Base-by-base conservation (phyloP, 176 grass and related monocot species). In the Poa pratensis region DNA sequence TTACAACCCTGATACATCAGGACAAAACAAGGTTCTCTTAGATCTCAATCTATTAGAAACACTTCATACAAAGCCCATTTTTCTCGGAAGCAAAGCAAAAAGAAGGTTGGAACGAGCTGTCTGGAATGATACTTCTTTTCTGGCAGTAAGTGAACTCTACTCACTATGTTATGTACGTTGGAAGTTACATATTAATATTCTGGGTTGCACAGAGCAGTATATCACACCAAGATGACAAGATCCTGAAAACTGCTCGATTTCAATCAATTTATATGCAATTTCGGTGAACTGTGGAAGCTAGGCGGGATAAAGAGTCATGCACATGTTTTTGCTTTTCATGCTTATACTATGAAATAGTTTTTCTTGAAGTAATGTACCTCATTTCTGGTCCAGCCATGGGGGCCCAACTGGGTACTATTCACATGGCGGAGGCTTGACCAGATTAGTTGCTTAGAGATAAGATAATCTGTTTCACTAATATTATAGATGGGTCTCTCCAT, bases 21-120 rank as follows among this genome's bases (percentile, higher is more conserved):
- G 96, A 45, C 87, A 92, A 78, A 96, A 94, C 54, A 96, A 90
- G 69, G 96, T 99, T 89, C 89, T 99, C 76, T 89, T 99, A 55
- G 96, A 99, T 89, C 83, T 96, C 79, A 99, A 99, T 91, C 81
- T 99, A 48, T 89, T 99, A 80, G 96, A 99, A 78, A 96, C 90
- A 79, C 92, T 97, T 82, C 86, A 89, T 80, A 96, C 91, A 64
- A 99, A 96, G 59, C 96, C 94, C 26, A 99, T 99, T 85, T 99
- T 99, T 80, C 80, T 99, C 5, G 94, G 96, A 57, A 94, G 93
- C 88, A 99, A 91, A 73, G 88, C 96, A 76, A 99, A 99, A 82
- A 67, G 91, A 89, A 88, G 83, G 46, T 87, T 95, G 35, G 96
- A 98, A 64, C 85, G 93, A 22, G 89, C 93, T 85, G 91, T 95